Percentiles rank a stretch among this genome's conserved stretches.
phyloP scores from a whole-genome alignment of 148 eudicot genomes.

The Rhododendron ovatum region DNA sequence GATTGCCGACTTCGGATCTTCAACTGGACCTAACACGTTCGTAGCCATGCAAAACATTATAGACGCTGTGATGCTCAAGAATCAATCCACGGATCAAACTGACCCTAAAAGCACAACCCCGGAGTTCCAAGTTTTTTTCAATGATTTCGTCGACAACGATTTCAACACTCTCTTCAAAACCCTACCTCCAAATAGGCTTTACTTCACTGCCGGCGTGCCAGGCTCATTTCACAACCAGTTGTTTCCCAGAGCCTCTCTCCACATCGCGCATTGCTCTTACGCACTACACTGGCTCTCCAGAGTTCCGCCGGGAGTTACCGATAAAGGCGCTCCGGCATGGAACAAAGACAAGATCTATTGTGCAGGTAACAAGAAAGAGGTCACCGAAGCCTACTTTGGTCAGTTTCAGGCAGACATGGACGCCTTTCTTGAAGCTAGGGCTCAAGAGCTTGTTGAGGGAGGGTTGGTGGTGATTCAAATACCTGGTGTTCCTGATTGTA shows the following conservation, averaged over 20 bases:
- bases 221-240: constrained; percentile 10
- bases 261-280: constrained; percentile 11
- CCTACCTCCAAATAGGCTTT: background rate
- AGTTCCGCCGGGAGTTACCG: constrained; percentile 7
- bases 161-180: constrained; percentile 16
- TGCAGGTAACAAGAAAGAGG: background rate
- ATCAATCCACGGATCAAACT: background rate
- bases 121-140: constrained; percentile 17
- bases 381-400: constrained; percentile 17
- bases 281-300: constrained; percentile 22
- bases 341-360: constrained; percentile 12
- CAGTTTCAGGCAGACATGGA: constrained; percentile 17
- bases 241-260: constrained; percentile 14
- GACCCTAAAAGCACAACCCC: background rate
- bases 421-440: constrained; percentile 14
- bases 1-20: constrained; percentile 14
- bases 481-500: background rate
- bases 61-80: background rate
- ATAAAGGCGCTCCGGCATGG: constrained; percentile 11
- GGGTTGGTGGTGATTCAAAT: constrained; percentile 15
- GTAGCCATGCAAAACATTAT: constrained; percentile 4
- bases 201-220: constrained; percentile 13
- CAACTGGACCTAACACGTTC: constrained; percentile 17
- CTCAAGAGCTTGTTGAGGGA: constrained; percentile 19
- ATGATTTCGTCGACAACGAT: constrained; percentile 10